Evolutionary conservation across 75 land plant species (phyloP).

Genomic region (Selaginella moellendorffii): DNA sequence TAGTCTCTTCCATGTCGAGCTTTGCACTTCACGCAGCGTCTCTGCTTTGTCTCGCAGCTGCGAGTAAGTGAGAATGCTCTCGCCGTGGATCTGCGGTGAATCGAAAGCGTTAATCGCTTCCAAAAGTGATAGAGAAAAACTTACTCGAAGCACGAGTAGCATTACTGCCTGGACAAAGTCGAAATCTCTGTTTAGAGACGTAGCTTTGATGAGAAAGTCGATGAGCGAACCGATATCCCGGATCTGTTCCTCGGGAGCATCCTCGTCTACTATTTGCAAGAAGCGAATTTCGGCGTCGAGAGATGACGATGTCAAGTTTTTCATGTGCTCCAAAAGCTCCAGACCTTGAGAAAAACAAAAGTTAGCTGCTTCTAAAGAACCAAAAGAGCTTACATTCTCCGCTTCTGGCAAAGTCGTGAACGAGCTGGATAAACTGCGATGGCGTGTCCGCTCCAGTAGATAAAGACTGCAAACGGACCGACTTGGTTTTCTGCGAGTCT

Average conservation of each 20-base stretch:
- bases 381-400: conserved; percentile 60
- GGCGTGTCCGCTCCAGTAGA: too few species aligned
- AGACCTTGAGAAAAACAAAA: conserved; percentile 37
- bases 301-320: conserved; percentile 58
- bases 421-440: conserved; percentile 41
- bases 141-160: conserved; percentile 73
- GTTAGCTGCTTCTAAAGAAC: conserved; percentile 37
- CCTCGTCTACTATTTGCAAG: conserved; percentile 61
- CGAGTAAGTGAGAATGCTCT: conserved; percentile 41
- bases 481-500: conserved; percentile 11
- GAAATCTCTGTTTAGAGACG: conserved; percentile 51
- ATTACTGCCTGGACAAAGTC: conserved; percentile 78
- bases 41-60: conserved; percentile 49
- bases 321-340: conserved; percentile 49
- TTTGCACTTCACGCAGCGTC: conserved; percentile 45
- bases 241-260: conserved; percentile 14
- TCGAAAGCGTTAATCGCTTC: conserved; percentile 10
- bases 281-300: conserved; percentile 77
- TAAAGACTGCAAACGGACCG: too few species aligned
- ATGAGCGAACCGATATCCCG: conserved; percentile 55
- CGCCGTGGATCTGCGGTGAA: conserved; percentile 69
- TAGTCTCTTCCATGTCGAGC: conserved; percentile 53
- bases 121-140: background rate
- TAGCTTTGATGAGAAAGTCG: conserved; percentile 68
- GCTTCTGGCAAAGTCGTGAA: conserved; percentile 38